These are phyloP conservation scores for Arabidopsis arenosa DNA, from an alignment of 345 rosid species.

Conservation along the genomic window DNA sequence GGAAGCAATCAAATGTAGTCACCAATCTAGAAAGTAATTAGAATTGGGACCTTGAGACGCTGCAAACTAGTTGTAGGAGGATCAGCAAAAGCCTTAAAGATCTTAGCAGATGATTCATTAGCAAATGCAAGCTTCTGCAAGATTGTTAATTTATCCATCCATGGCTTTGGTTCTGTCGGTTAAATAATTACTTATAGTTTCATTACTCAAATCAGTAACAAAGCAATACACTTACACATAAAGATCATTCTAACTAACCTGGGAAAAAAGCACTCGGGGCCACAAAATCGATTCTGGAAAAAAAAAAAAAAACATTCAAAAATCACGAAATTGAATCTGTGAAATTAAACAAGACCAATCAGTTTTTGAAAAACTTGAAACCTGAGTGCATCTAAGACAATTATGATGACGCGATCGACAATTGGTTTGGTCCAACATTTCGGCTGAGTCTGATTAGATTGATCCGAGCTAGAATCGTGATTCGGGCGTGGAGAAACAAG, in stretches of 20 bases:
- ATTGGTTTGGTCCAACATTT: slow-evolving; percentile 79
- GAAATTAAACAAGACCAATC: background rate
- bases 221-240: background rate
- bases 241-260: slow-evolving; percentile 45
- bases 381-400: slow-evolving; percentile 91
- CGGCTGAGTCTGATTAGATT: slow-evolving; percentile 8
- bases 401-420: slow-evolving; percentile 69
- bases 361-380: slow-evolving; percentile 1
- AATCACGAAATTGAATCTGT: slow-evolving; percentile 11
- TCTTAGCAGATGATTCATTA: slow-evolving; percentile 67
- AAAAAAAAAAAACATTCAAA: background rate
- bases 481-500: slow-evolving; percentile 26
- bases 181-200: background rate
- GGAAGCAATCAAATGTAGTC: background rate
- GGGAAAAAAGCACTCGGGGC: slow-evolving; percentile 76
- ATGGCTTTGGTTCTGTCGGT: slow-evolving; percentile 63
- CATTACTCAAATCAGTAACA: background rate
- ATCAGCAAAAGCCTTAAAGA: slow-evolving; percentile 95
- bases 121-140: slow-evolving; percentile 69
- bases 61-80: slow-evolving; percentile 98
- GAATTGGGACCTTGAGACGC: slow-evolving; percentile 69
- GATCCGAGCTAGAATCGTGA: background rate
- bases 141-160: slow-evolving; percentile 84
- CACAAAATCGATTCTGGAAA: slow-evolving; percentile 72
- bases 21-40: background rate